A percentile compares a stretch with the other conserved stretches of the same genome.
phyloP scores from a whole-genome alignment of 345 rosid genomes.

The Eucalyptus regnans region DNA sequence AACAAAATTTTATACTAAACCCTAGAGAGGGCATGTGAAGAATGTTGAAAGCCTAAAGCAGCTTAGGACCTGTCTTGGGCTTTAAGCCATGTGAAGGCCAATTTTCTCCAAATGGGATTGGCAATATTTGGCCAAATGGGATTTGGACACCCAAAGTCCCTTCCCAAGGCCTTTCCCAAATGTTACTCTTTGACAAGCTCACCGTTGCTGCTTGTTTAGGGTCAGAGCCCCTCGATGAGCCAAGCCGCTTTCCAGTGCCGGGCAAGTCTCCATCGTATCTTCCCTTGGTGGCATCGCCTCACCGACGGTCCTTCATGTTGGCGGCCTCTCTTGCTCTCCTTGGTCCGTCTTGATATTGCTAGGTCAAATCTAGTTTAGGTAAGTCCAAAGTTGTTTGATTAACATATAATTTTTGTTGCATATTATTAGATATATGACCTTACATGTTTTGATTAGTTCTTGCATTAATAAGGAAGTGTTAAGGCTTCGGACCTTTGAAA shows the following conservation, averaged over 20 bases:
- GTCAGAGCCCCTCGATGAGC: not conserved
- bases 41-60: rapidly evolving
- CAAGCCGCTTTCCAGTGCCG: not conserved
- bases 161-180: too few species aligned
- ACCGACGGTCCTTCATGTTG: not conserved
- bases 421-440: not conserved
- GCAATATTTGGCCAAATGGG: too few species aligned
- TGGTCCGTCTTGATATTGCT: not conserved
- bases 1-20: too few species aligned
- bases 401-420: not conserved
- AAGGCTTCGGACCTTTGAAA: not conserved
- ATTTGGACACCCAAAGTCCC: rapidly evolving
- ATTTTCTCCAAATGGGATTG: too few species aligned
- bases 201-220: not conserved
- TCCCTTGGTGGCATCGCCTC: not conserved
- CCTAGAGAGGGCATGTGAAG: too few species aligned
- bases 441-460: not conserved
- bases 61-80: rapidly evolving
- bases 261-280: not conserved
- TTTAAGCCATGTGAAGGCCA: too few species aligned
- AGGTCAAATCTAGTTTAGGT: not conserved
- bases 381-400: not conserved
- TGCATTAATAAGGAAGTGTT: not conserved
- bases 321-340: not conserved
- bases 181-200: not conserved